Percentiles rank a stretch among this genome's conserved stretches.
phyloP scores from a whole-genome alignment of 495 filamentous ascomycete species.

The Xylaria acuta region DNA sequence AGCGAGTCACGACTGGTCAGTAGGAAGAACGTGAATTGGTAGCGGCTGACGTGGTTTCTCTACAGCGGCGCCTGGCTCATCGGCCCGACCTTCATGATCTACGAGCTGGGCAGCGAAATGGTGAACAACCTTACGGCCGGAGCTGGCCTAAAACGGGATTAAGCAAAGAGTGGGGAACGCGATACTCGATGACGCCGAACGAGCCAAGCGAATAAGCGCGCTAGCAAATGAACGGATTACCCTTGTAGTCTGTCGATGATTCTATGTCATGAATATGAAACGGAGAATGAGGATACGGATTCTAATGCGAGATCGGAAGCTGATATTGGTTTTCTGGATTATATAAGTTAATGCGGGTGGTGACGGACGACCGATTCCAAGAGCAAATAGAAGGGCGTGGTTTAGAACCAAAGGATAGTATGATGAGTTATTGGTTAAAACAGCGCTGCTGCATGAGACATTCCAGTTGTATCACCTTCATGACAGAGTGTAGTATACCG shows the following conservation, averaged over 20 bases:
- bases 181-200: neutral
- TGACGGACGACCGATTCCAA: neutral
- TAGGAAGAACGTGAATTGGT: neutral
- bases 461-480: neutral
- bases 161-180: slow-evolving; percentile 8
- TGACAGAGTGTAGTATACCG: neutral
- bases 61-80: slow-evolving; percentile 79
- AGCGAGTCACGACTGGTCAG: neutral
- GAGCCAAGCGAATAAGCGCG: neutral
- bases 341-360: neutral
- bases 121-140: slow-evolving; percentile 61
- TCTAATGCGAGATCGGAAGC: neutral
- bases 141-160: slow-evolving; percentile 38
- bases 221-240: neutral
- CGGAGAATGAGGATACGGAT: neutral
- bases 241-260: slow-evolving; percentile 1
- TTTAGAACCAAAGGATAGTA: neutral
- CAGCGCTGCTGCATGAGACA: neutral
- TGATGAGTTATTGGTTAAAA: neutral
- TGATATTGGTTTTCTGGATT: neutral
- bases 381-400: neutral
- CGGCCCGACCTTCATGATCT: slow-evolving; percentile 73
- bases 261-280: neutral
- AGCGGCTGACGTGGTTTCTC: slow-evolving; percentile 14
- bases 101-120: slow-evolving; percentile 73